Percentiles rank a stretch among this genome's conserved stretches.
phyloP scores from a whole-genome alignment of 192 early-diverging fungal genomes.

The Thamnidium elegans region DNA sequence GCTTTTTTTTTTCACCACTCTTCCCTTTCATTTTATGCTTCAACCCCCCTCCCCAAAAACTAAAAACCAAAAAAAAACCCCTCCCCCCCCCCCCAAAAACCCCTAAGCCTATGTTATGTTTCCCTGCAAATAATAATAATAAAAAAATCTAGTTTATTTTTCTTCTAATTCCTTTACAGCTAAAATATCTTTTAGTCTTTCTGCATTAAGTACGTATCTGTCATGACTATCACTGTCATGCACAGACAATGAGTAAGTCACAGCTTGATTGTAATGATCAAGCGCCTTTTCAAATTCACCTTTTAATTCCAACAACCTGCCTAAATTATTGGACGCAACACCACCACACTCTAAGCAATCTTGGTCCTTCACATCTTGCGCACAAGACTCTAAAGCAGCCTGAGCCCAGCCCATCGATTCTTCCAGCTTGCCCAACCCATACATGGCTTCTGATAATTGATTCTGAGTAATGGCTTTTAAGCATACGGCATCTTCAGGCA shows the following conservation, averaged over 20 bases:
- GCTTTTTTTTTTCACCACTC: no score
- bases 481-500: conserved; percentile 39
- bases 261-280: conserved; percentile 40
- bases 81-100: no score
- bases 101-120: no score
- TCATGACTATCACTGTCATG: conserved; percentile 36
- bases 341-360: conserved; percentile 58
- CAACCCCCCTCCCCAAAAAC: no score
- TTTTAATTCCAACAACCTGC: conserved; percentile 50
- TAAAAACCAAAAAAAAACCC: no score
- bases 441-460: conserved; percentile 53
- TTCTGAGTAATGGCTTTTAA: conserved; percentile 48
- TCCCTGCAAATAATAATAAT: no score
- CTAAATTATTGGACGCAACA: conserved; percentile 49
- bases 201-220: conserved; percentile 15
- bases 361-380: conserved; percentile 27
- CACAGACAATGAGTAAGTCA: conserved; percentile 32
- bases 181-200: conserved; percentile 13
- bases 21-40: no score
- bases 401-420: conserved; percentile 59
- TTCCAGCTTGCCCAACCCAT: conserved; percentile 42
- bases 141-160: background rate
- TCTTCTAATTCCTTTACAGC: background rate
- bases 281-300: conserved; percentile 39
- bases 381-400: conserved; percentile 42